phyloP scores from a whole-genome alignment of 805 yeast genomes.

The Cyberlindnera samutprakarnensis region DNA sequence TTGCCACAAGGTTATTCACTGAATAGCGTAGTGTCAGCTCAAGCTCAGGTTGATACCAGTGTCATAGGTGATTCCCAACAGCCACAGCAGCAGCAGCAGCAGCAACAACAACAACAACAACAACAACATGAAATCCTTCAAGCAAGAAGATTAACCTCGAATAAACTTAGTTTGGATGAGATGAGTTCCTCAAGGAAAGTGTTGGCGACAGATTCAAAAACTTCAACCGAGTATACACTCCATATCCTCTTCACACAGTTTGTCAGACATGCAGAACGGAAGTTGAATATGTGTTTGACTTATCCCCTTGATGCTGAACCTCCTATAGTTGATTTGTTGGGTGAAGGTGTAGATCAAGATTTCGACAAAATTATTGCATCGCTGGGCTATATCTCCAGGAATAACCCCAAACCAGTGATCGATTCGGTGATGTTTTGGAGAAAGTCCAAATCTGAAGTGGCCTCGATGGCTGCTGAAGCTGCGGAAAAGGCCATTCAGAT shows the following conservation, averaged over 20 bases:
- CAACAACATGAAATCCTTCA: conserved; percentile 1
- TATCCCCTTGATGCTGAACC: conserved; percentile 67
- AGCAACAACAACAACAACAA: conserved; percentile 1
- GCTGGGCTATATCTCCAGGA: conserved; percentile 82
- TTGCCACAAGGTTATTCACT: background rate
- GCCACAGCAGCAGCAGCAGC: background rate
- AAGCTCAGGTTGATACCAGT: background rate
- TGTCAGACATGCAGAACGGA: conserved; percentile 87
- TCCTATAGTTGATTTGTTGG: conserved; percentile 66
- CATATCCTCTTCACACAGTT: conserved; percentile 94
- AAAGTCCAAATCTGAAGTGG: conserved; percentile 83
- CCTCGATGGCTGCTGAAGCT: conserved; percentile 52
- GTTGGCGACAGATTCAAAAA: conserved; percentile 48
- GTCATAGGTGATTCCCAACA: background rate
- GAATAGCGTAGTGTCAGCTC: background rate
- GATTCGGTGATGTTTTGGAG: conserved; percentile 99
- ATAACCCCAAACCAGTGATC: conserved; percentile 90
- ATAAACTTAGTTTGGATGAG: conserved; percentile 16
- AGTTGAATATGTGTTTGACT: conserved; percentile 63
- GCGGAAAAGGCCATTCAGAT: conserved; percentile 33
- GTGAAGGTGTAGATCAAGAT: conserved; percentile 78
- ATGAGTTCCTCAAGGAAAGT: conserved; percentile 26
- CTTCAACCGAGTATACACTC: conserved; percentile 84
- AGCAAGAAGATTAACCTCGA: conserved; percentile 11
- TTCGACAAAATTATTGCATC: conserved; percentile 85